Evolutionary conservation across 83 land plant species (phyloP), one percentile per base, ranked within the genome.

Genomic region (Thuja plicata): DNA sequence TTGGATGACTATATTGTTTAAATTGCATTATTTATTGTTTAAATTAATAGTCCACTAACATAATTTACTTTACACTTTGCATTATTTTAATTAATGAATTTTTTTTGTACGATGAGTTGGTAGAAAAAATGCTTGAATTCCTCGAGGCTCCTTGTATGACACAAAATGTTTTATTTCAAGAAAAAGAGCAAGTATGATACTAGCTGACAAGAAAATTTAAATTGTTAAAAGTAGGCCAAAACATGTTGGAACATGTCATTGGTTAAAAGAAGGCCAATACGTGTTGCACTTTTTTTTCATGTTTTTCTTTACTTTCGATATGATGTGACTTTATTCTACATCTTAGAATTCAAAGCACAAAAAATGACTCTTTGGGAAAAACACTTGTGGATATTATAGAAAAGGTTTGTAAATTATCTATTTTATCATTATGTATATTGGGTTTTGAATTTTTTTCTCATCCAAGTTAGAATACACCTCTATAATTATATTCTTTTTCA

Each of bases 121-220:
- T n/a, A n/a, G n/a, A n/a, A n/a, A n/a, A n/a, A n/a, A n/a, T n/a
- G n/a, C n/a, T n/a, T n/a, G n/a, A n/a, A n/a, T n/a, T n/a, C n/a
- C n/a, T n/a, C n/a, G n/a, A n/a, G n/a, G 19, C 34, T 50, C 86
- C 57, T 84, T 34, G 50, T 32, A 30, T 84, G n/a, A 48, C 37
- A 48, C 52, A n/a, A 30, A 50, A 84, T 32, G 50, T 30, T n/a
- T 48, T n/a, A 16, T 34, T 30, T 84, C 37, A 84, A 50, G 86
- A 50, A 32, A 46, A 48, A 84, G 57, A 48, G n/a, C 74, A 86
- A 76, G 87, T 43, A 38, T 84, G 86, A n/a, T 84, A 45, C 12
- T 35, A 6, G 50, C 46, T 43, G 55, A 84, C 30, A 41, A 17
- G n/a, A 45, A 0, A 34, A 48, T 84, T 15, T 35, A 2, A 73